Percentiles rank a stretch among this genome's conserved stretches.
Conservation (phyloP, 345 rosid genomes). For the Syzygium oleosum region DNA sequence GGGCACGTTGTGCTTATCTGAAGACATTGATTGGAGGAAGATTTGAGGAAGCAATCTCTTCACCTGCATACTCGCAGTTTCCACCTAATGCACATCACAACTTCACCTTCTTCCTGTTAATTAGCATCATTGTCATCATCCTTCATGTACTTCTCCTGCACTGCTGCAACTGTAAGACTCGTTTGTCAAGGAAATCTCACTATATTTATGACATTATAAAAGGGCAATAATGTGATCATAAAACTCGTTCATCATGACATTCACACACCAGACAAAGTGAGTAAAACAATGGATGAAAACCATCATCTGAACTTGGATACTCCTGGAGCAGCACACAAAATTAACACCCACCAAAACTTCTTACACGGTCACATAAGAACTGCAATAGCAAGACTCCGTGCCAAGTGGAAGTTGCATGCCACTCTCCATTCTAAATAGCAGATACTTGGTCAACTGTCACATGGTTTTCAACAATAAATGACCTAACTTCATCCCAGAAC, state of each 20-base stretch:
- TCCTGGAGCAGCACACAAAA: not conserved
- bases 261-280: not conserved
- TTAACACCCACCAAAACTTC: not conserved
- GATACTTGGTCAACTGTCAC: not conserved
- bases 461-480: not conserved
- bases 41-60: not conserved
- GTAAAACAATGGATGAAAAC: not conserved
- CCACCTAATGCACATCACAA: not conserved
- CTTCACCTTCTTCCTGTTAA: not conserved
- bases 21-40: not conserved
- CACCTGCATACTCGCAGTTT: not conserved
- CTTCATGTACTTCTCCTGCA: slow-evolving; percentile 66
- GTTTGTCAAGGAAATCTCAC: slow-evolving; percentile 32
- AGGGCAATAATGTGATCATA: not conserved
- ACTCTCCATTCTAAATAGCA: not conserved
- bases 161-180: slow-evolving; percentile 43
- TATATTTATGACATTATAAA: not conserved
- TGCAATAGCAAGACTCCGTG: not conserved
- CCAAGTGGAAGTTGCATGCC: not conserved
- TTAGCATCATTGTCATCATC: slow-evolving; percentile 23
- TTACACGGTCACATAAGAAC: not conserved
- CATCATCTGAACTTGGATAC: not conserved
- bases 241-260: not conserved
- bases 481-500: not conserved
- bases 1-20: not conserved